These are phyloP conservation scores for Knoxia roxburghii DNA, from an alignment of 257 asterid genomes.

Conservation along the genomic window DNA sequence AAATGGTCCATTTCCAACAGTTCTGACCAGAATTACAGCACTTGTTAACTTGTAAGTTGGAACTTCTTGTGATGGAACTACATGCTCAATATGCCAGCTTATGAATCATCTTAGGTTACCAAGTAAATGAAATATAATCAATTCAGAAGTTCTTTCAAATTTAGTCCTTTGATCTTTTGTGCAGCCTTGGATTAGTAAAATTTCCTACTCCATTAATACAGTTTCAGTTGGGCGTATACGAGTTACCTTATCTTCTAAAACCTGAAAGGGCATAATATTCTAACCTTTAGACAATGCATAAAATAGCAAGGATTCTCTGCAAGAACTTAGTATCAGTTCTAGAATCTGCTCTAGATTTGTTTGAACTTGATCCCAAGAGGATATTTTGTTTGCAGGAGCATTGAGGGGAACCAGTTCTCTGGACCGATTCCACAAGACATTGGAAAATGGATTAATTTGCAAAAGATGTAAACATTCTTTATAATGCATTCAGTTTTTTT, in stretches of 20 bases:
- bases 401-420: conserved; percentile 73
- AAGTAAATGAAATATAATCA: not conserved
- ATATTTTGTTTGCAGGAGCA: conserved; percentile 50
- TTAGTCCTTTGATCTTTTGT: not conserved
- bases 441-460: conserved; percentile 58
- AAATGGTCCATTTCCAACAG: conserved; percentile 82
- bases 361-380: conserved; percentile 17
- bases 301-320: not conserved
- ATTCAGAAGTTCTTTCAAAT: not conserved
- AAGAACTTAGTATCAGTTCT: not conserved
- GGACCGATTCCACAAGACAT: conserved; percentile 69
- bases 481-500: not conserved
- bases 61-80: conserved; percentile 5
- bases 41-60: conserved; percentile 64
- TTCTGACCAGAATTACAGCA: conserved; percentile 51
- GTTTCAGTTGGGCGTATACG: not conserved
- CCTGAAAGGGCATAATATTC: not conserved
- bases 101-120: not conserved
- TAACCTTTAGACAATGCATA: not conserved
- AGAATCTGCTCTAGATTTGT: not conserved
- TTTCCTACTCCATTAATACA: not conserved
- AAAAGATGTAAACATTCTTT: conserved; percentile 50
- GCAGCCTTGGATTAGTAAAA: not conserved
- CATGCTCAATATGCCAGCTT: not conserved
- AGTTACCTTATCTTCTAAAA: not conserved